Conservation (phyloP, 345 rosid species). For the Lenwebbia sp. region DNA sequence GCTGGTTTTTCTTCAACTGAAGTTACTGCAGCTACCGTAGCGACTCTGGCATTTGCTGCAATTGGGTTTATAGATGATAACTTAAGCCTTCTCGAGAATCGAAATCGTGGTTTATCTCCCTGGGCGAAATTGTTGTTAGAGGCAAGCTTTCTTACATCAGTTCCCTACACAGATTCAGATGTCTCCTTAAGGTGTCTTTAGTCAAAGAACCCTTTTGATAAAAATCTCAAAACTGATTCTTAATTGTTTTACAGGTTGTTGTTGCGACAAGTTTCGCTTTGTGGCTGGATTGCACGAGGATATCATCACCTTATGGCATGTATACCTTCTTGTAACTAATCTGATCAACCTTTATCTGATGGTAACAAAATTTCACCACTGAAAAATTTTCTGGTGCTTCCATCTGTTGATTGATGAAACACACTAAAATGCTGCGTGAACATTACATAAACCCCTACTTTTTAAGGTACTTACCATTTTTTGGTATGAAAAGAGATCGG, state of each 20-base stretch:
- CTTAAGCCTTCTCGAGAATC: conserved; percentile 26
- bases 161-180: not conserved
- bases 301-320: conserved; percentile 95
- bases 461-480: not conserved
- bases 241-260: conserved; percentile 33
- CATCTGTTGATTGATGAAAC: not conserved
- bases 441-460: not conserved
- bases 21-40: conserved; percentile 61
- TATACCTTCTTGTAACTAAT: conserved; percentile 87
- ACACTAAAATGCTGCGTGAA: not conserved
- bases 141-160: conserved; percentile 20
- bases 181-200: not conserved
- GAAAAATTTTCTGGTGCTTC: conserved; percentile 10
- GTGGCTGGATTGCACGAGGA: conserved; percentile 59
- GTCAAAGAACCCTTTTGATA: not conserved
- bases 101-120: conserved; percentile 35
- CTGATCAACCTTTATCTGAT: conserved; percentile 56
- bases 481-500: not conserved
- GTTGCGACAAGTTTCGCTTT: conserved; percentile 61
- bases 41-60: conserved; percentile 53
- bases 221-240: not conserved
- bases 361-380: conserved; percentile 20
- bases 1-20: conserved; percentile 50
- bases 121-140: conserved; percentile 51
- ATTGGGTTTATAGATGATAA: conserved; percentile 69